Percentiles rank a stretch among this genome's conserved stretches.
These are phyloP conservation scores for Haplosporangium gracile DNA, from an alignment of 192 early-diverging fungal genomes.

Conservation along the genomic window DNA sequence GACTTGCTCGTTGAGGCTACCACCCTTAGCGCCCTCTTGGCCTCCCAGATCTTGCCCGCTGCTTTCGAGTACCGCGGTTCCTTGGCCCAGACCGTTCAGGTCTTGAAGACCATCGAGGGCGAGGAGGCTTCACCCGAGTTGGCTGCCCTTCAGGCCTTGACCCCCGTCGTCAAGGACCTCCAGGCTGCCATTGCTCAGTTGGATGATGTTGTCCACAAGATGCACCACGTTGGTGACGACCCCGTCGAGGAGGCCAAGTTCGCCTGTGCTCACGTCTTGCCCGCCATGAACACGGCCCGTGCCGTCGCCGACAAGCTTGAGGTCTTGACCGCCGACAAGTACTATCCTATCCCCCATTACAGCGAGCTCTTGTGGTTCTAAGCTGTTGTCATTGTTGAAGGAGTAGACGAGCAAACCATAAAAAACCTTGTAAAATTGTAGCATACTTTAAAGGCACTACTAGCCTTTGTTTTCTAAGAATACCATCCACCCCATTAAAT, in stretches of 20 bases:
- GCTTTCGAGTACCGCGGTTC: constrained; percentile 90
- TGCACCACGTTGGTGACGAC: constrained; percentile 68
- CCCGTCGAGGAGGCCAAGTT: constrained; percentile 73
- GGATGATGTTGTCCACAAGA: constrained; percentile 63
- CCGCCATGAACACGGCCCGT: constrained; percentile 81
- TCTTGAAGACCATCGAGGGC: constrained; percentile 73
- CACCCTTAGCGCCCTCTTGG: constrained; percentile 86
- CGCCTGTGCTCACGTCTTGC: constrained; percentile 71
- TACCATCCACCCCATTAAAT: background rate
- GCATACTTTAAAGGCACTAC: background rate
- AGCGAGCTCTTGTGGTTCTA: constrained; percentile 84
- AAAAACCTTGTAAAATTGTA: background rate
- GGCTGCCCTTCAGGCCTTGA: constrained; percentile 73
- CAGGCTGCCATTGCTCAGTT: constrained; percentile 72
- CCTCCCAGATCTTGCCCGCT: constrained; percentile 90
- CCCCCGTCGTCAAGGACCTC: constrained; percentile 71
- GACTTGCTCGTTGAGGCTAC: constrained; percentile 94
- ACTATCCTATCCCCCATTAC: constrained; percentile 98
- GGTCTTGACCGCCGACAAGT: constrained; percentile 87
- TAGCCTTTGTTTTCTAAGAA: background rate
- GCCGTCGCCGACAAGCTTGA: constrained; percentile 85
- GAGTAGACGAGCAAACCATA: background rate
- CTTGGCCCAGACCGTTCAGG: constrained; percentile 82
- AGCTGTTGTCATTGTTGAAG: background rate
- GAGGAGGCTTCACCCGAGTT: constrained; percentile 73